These are phyloP conservation scores for Byssochlamys sp. DNA, from an alignment of 2,329 filamentous ascomycete genomes.

Conservation along the genomic window DNA sequence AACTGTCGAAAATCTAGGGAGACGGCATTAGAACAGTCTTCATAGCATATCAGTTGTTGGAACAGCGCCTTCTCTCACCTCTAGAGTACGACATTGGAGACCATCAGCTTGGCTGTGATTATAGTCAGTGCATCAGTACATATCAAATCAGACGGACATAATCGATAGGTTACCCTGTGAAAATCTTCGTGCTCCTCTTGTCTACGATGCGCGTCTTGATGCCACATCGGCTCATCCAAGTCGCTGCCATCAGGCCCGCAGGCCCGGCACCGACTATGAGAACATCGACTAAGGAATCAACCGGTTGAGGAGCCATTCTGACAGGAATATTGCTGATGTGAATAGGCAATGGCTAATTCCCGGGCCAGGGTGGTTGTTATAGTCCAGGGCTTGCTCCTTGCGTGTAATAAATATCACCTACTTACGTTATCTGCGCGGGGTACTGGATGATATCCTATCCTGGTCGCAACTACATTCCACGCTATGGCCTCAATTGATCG, in stretches of 20 bases:
- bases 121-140: neutral
- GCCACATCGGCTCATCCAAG: conserved; percentile 41
- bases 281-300: conserved; percentile 24
- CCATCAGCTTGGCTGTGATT: conserved; percentile 38
- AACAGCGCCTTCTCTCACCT: conserved; percentile 20
- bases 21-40: neutral
- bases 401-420: too few relatives aligned
- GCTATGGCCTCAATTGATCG: too few relatives aligned
- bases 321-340: neutral
- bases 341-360: too few relatives aligned
- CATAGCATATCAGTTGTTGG: neutral
- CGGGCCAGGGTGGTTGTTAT: too few relatives aligned
- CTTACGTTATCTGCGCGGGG: too few relatives aligned
- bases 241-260: conserved; percentile 40
- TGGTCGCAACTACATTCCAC: too few relatives aligned
- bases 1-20: conserved; percentile 53
- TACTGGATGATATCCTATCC: too few relatives aligned
- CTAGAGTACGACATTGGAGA: conserved; percentile 55
- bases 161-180: conserved; percentile 14
- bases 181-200: conserved; percentile 31
- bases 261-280: conserved; percentile 45
- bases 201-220: conserved; percentile 42
- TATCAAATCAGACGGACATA: neutral
- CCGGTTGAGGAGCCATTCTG: neutral
- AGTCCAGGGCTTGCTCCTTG: too few relatives aligned